Evolutionary conservation across 1,284 basidiomycete species (phyloP).

Genomic region (Fomitopsis schrenkii): DNA sequence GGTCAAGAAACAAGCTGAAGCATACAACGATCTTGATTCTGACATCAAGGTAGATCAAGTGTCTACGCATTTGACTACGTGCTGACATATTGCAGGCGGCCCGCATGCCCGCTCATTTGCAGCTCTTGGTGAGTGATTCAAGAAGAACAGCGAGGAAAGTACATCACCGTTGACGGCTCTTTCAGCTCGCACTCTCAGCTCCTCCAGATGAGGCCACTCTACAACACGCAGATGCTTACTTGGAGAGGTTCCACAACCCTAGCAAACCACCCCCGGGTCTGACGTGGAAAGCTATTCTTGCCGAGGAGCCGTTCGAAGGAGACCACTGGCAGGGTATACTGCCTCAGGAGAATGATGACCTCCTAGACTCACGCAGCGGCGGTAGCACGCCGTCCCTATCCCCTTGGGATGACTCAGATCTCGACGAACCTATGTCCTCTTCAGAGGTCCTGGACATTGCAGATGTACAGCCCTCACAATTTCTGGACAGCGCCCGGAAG

Average conservation of each 20-base stretch:
- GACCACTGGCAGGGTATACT: slow-evolving; percentile 73
- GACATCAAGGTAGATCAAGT: slow-evolving; percentile 49
- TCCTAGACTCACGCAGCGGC: slow-evolving; percentile 37
- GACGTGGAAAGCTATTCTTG: slow-evolving; percentile 72
- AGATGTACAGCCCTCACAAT: slow-evolving; percentile 16
- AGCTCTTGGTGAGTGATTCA: slow-evolving; percentile 51
- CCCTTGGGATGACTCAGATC: slow-evolving; percentile 34
- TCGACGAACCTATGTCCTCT: slow-evolving; percentile 43
- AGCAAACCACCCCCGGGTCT: slow-evolving; percentile 35
- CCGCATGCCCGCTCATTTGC: slow-evolving; percentile 63
- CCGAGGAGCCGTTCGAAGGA: slow-evolving; percentile 74
- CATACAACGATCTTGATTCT: slow-evolving; percentile 56
- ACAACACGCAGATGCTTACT: slow-evolving; percentile 44
- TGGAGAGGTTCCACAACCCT: slow-evolving; percentile 45
- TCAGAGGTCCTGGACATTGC: slow-evolving; percentile 41
- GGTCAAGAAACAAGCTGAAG: slow-evolving; percentile 45
- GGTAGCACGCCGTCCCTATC: slow-evolving; percentile 49
- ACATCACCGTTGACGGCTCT: background rate
- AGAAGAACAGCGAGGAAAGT: background rate
- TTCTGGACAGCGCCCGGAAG: background rate
- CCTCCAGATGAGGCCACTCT: slow-evolving; percentile 46
- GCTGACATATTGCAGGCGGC: slow-evolving; percentile 37
- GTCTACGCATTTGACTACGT: background rate
- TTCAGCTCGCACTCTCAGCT: slow-evolving; percentile 52
- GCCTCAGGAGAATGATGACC: slow-evolving; percentile 36